Conservation (phyloP, 768 basidiomycete genomes). For the Cystofilobasidium capitatum region DNA sequence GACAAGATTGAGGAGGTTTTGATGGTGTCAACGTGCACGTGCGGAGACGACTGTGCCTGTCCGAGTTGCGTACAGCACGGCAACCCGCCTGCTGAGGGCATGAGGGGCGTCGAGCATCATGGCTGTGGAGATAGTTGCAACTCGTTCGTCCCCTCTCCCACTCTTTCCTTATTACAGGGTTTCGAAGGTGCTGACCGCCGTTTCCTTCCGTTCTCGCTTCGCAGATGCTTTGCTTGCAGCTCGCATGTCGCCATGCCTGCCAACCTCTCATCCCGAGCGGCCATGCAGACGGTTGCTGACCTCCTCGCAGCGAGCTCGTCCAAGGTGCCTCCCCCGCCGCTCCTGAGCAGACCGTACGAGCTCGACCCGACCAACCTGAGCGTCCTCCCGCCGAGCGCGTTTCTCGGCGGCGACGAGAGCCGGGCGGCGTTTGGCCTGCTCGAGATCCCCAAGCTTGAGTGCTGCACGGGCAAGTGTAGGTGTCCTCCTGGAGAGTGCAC, state of each 20-base stretch:
- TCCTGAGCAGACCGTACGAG: slow-evolving; percentile 1
- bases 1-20: slow-evolving; percentile 26
- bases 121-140: slow-evolving; percentile 27
- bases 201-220: slow-evolving; percentile 22
- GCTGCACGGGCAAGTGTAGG: slow-evolving; percentile 30
- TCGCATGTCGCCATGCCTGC: slow-evolving; percentile 33
- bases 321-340: slow-evolving; percentile 31
- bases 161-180: not conserved
- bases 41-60: slow-evolving; percentile 39
- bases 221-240: slow-evolving; percentile 33
- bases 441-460: slow-evolving; percentile 9
- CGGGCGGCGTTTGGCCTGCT: slow-evolving; percentile 19
- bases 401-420: slow-evolving; percentile 30
- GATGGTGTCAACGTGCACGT: slow-evolving; percentile 38
- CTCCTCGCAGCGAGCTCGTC: slow-evolving; percentile 34
- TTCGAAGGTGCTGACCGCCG: not conserved
- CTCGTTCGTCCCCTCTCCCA: slow-evolving; percentile 22
- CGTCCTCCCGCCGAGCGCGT: slow-evolving; percentile 33
- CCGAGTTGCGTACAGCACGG: slow-evolving; percentile 38
- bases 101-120: slow-evolving; percentile 20
- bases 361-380: slow-evolving; percentile 32
- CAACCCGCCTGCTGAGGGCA: slow-evolving; percentile 27
- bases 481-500: slow-evolving; percentile 37
- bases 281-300: slow-evolving; percentile 30
- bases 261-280: slow-evolving; percentile 29